Conservation (phyloP, 225 moss, liverwort and hornwort species). For the Marchantia polymorpha region DNA sequence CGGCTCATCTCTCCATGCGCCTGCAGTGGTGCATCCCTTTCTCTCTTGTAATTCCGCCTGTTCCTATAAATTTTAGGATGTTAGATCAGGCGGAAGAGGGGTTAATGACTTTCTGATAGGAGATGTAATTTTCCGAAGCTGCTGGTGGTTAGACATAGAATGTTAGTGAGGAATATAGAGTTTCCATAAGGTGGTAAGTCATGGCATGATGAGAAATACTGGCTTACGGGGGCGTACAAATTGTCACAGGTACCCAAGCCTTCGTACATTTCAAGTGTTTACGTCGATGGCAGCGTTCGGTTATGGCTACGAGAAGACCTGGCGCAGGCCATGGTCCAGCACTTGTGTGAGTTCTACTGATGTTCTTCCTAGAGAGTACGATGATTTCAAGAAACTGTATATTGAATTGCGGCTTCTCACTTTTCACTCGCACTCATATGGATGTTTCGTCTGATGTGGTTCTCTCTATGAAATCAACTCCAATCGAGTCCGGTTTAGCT, state of each 20-base stretch:
- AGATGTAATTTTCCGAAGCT: not conserved
- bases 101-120: not conserved
- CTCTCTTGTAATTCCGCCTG: not conserved
- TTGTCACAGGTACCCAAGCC: conserved; percentile 62
- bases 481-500: not conserved
- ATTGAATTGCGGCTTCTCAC: not conserved
- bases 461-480: not conserved
- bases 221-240: not conserved
- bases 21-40: conserved; percentile 22
- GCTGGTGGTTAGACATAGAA: not conserved
- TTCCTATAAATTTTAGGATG: not conserved
- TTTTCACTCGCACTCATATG: no score
- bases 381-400: not conserved
- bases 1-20: conserved; percentile 29
- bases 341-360: conserved; percentile 50
- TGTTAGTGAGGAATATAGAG: not conserved
- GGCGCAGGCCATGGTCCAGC: conserved; percentile 60
- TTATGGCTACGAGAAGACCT: conserved; percentile 60
- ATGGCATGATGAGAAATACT: not conserved
- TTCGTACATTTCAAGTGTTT: conserved; percentile 78
- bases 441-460: not conserved
- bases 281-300: conserved; percentile 73
- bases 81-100: not conserved
- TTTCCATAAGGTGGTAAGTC: not conserved
- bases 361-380: not conserved